Conservation (phyloP, 2,329 filamentous ascomycete genomes). For the Didymella pomorum region DNA sequence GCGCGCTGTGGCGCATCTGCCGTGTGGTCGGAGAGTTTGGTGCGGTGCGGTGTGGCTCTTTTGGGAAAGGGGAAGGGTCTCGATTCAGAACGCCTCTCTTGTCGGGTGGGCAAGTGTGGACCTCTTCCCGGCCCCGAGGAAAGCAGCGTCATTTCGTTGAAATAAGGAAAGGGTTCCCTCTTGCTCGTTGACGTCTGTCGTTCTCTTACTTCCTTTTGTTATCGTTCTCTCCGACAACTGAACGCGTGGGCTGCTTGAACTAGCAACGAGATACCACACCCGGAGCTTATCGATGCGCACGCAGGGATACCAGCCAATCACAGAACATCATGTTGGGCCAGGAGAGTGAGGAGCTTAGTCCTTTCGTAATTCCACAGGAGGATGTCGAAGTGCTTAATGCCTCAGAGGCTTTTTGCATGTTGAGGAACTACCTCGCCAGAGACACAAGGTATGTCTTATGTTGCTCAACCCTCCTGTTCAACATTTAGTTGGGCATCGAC, state of each 20-base stretch:
- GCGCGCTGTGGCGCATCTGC: conserved; percentile 17
- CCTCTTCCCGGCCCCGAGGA: conserved; percentile 4
- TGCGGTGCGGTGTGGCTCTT: conserved; percentile 3
- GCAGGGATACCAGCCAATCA: conserved; percentile 19
- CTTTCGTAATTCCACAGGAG: conserved; percentile 54
- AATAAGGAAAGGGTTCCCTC: conserved; percentile 21
- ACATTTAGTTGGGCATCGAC: not conserved
- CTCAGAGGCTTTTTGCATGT: conserved; percentile 55
- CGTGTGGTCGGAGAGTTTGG: conserved; percentile 21
- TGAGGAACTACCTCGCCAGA: conserved; percentile 53
- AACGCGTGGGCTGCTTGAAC: not conserved
- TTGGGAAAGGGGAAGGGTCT: conserved; percentile 24
- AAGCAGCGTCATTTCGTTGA: conserved; percentile 23
- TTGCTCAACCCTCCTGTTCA: not conserved
- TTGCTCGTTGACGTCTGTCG: conserved; percentile 9
- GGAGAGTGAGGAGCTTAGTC: conserved; percentile 37
- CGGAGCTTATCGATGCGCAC: conserved; percentile 20
- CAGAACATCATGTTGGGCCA: conserved; percentile 20
- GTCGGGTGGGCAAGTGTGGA: conserved; percentile 4
- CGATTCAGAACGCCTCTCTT: conserved; percentile 9
- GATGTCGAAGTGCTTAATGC: conserved; percentile 51
- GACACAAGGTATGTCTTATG: conserved; percentile 50
- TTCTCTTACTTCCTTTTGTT: not conserved
- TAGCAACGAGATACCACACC: not conserved
- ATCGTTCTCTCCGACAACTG: not conserved